Evolutionary conservation across 2,329 filamentous ascomycete genomes (phyloP).

Genomic region (Fonsecaea monophora): DNA sequence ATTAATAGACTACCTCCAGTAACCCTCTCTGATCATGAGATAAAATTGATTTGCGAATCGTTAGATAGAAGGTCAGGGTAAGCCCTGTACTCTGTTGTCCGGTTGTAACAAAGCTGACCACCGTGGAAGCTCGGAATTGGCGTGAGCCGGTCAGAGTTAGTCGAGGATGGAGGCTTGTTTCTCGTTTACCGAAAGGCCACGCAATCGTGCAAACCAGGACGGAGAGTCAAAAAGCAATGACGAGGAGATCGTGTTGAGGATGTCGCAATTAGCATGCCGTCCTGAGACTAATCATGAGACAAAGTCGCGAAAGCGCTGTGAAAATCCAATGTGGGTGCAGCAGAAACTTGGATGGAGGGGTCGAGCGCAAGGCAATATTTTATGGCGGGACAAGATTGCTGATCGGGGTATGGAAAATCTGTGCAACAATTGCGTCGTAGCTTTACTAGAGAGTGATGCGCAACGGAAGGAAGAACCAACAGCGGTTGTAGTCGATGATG

Average conservation of each 20-base stretch:
- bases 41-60: conserved; percentile 3
- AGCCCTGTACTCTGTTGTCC: background rate
- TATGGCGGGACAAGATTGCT: conserved; percentile 37
- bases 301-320: conserved; percentile 8
- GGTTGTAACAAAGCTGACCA: conserved; percentile 8
- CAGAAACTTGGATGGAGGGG: conserved; percentile 26
- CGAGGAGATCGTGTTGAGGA: conserved; percentile 13
- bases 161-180: conserved; percentile 15
- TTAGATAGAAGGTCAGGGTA: background rate
- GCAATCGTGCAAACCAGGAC: conserved; percentile 20
- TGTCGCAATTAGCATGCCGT: conserved; percentile 25
- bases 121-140: conserved; percentile 16
- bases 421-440: conserved; percentile 34
- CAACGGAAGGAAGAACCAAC: conserved; percentile 17
- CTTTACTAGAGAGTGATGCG: conserved; percentile 21
- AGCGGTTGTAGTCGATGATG: conserved; percentile 1
- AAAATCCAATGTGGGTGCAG: conserved; percentile 25
- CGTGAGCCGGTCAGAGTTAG: conserved; percentile 14
- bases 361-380: conserved; percentile 27
- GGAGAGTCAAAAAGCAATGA: conserved; percentile 11
- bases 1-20: conserved; percentile 15
- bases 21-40: background rate
- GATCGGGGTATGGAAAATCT: conserved; percentile 31
- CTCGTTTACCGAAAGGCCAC: conserved; percentile 13
- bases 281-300: conserved; percentile 33